Percentiles rank a stretch among this genome's conserved stretches.
These are phyloP conservation scores for Bipolaris victoriae DNA, from an alignment of 2,329 filamentous ascomycete genomes.

Conservation along the genomic window DNA sequence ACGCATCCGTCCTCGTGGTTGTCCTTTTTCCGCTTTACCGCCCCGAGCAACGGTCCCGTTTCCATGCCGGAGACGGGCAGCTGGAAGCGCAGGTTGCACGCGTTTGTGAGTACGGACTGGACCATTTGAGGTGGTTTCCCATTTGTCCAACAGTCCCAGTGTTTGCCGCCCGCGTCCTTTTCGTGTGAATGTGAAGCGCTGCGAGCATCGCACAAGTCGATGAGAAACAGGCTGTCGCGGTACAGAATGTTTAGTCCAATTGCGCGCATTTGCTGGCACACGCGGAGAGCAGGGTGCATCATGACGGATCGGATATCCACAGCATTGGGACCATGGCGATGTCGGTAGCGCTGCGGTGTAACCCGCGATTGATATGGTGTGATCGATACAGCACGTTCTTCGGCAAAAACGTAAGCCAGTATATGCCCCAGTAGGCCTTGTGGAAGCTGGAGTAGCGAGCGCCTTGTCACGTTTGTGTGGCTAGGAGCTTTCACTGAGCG, in stretches of 20 bases:
- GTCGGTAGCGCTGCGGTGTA: conserved; percentile 25
- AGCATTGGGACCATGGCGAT: conserved; percentile 25
- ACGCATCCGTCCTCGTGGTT: conserved; percentile 26
- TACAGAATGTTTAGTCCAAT: conserved; percentile 27
- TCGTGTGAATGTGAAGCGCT: conserved; percentile 15
- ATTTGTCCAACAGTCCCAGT: conserved; percentile 30
- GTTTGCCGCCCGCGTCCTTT: conserved; percentile 21
- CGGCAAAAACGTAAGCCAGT: conserved; percentile 25
- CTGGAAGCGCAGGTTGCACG: conserved; percentile 29
- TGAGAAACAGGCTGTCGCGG: conserved; percentile 27
- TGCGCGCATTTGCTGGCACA: conserved; percentile 5
- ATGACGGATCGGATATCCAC: conserved; percentile 29
- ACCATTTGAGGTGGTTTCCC: conserved; percentile 26
- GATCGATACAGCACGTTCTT: conserved; percentile 25
- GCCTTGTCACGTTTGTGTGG: not conserved
- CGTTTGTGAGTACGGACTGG: conserved; percentile 19
- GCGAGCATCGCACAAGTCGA: conserved; percentile 31
- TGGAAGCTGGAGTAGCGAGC: conserved; percentile 22
- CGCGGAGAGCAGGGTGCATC: conserved; percentile 13
- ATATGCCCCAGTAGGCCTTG: conserved; percentile 28
- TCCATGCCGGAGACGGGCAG: conserved; percentile 35
- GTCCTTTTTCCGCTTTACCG: conserved; percentile 32
- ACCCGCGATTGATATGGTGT: conserved; percentile 15
- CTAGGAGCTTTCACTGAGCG: not conserved
- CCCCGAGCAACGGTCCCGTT: conserved; percentile 17